Percentiles rank a stretch among this genome's conserved stretches.
Conservation (phyloP, 148 eudicot species). For the Chenopodium suecicum region DNA sequence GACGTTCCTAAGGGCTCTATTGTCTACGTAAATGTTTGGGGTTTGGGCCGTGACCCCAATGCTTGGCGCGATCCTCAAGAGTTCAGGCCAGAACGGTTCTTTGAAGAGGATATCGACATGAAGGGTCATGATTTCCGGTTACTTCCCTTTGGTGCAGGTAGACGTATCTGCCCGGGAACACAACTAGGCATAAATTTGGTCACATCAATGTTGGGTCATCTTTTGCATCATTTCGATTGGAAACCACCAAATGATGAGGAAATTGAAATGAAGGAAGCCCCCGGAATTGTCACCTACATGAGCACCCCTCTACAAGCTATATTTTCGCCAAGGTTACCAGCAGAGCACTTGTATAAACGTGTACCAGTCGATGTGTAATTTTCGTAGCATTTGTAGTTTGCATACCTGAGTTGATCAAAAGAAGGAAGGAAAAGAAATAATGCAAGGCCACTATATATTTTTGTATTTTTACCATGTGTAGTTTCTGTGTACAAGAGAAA, state of each 20-base stretch:
- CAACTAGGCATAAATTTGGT: constrained; percentile 74
- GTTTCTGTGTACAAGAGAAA: not conserved
- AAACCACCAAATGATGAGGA: constrained; percentile 56
- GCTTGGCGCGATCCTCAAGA: constrained; percentile 60
- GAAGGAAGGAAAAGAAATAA: not conserved
- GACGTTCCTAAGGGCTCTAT: constrained; percentile 72
- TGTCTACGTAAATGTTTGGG: constrained; percentile 80
- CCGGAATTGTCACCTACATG: constrained; percentile 77
- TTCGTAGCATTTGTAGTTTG: not conserved
- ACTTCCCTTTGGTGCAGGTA: constrained; percentile 78
- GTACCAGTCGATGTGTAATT: constrained; percentile 41
- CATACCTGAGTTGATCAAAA: not conserved
- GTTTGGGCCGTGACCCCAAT: constrained; percentile 64
- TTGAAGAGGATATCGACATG: constrained; percentile 74
- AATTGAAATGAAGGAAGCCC: constrained; percentile 64
- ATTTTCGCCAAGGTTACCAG: constrained; percentile 63
- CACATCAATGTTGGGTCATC: constrained; percentile 73
- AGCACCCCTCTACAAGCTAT: constrained; percentile 56
- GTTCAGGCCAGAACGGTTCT: constrained; percentile 69
- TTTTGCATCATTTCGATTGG: constrained; percentile 75
- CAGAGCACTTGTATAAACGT: constrained; percentile 52
- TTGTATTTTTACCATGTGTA: constrained; percentile 14
- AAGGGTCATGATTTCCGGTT: constrained; percentile 72
- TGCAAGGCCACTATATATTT: not conserved
- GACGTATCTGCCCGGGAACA: constrained; percentile 78